Evolutionary conservation across 768 basidiomycete genomes (phyloP).

Genomic region (Lentinula sp.): DNA sequence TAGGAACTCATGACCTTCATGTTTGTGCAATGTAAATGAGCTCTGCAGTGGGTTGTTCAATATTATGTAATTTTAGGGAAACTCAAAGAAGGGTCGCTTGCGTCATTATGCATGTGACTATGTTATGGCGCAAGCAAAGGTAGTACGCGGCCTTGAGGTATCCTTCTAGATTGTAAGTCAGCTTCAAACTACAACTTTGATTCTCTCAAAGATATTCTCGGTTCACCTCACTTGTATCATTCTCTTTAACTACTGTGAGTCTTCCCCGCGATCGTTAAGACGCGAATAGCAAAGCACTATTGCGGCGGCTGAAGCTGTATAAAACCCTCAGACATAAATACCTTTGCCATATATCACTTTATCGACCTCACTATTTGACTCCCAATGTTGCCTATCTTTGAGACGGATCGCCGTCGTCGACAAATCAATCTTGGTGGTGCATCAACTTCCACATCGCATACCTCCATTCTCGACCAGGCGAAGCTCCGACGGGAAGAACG

Average conservation of each 20-base stretch:
- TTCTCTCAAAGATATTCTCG: too few relatives aligned
- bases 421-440: conserved; percentile 76
- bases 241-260: too few relatives aligned
- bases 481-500: conserved; percentile 56
- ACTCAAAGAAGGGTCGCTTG: neutral
- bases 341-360: neutral
- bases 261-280: too few relatives aligned
- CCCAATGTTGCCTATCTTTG: conserved; percentile 4
- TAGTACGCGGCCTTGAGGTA: neutral
- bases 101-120: neutral
- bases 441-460: conserved; percentile 41
- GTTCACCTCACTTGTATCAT: too few relatives aligned
- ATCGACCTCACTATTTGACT: neutral
- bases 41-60: too few relatives aligned
- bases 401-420: conserved; percentile 41
- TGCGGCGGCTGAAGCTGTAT: too few relatives aligned
- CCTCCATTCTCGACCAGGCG: conserved; percentile 56
- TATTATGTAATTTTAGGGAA: too few relatives aligned
- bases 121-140: neutral
- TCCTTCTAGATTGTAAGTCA: neutral
- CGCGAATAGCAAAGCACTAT: too few relatives aligned
- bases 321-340: too few relatives aligned
- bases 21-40: too few relatives aligned
- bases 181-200: neutral
- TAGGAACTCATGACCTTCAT: too few relatives aligned